A percentile compares a stretch with the other conserved stretches of the same genome.
These are phyloP conservation scores for Simmondsia chinensis DNA, from an alignment of 148 eudicot genomes.

Conservation along the genomic window DNA sequence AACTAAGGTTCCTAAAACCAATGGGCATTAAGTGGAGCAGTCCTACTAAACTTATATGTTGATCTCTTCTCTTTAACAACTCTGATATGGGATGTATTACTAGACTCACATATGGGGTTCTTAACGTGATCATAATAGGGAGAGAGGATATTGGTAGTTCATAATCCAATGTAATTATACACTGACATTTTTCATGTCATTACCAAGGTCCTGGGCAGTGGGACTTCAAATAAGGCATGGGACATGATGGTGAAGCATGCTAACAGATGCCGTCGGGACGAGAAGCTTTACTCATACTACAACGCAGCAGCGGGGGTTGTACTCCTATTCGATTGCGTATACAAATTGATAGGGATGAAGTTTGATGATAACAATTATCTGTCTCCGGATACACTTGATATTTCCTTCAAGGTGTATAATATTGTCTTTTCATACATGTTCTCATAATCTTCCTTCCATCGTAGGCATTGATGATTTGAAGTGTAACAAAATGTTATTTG, in stretches of 20 bases:
- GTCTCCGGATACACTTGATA: slow-evolving; percentile 10
- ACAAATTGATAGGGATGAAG: slow-evolving; percentile 19
- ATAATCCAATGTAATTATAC: background rate
- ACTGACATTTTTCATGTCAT: background rate
- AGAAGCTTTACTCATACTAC: slow-evolving; percentile 28
- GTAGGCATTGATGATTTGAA: background rate
- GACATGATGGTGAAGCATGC: slow-evolving; percentile 63
- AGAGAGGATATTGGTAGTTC: background rate
- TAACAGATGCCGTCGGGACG: slow-evolving; percentile 39
- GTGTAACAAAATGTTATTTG: background rate
- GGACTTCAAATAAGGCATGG: slow-evolving; percentile 58
- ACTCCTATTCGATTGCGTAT: slow-evolving; percentile 20
- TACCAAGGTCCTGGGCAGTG: slow-evolving; percentile 42
- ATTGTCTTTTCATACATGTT: background rate
- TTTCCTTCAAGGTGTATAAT: slow-evolving; percentile 14
- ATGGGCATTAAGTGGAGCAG: background rate
- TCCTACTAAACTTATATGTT: no score
- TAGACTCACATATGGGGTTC: no score
- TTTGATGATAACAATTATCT: slow-evolving; percentile 12
- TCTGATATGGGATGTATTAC: no score
- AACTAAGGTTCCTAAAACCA: no score
- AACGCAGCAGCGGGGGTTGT: slow-evolving; percentile 6
- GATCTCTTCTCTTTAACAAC: no score
- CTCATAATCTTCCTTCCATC: background rate
- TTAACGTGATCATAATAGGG: background rate